Evolutionary conservation across 2,329 filamentous ascomycete genomes (phyloP).

Genomic region (Nannizziopsis arthrosporioides): DNA sequence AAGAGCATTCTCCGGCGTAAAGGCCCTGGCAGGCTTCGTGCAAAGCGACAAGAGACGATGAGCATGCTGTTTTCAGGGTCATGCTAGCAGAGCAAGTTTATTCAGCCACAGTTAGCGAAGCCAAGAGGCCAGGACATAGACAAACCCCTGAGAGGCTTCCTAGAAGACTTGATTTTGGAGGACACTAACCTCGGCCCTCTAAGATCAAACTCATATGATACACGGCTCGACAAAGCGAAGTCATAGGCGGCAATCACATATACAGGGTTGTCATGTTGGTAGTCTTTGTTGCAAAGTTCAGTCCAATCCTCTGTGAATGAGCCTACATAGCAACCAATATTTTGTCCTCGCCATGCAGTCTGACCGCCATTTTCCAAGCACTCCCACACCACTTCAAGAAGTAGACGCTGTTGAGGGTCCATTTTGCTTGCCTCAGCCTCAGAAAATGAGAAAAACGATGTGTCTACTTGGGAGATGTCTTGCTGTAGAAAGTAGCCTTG

Average conservation of each 20-base stretch:
- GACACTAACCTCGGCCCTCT: slow-evolving; percentile 17
- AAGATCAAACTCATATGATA: slow-evolving; percentile 20
- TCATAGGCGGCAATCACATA: slow-evolving; percentile 8
- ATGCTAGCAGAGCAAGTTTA: slow-evolving; percentile 11
- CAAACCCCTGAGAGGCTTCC: not conserved
- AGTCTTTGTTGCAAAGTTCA: slow-evolving; percentile 13
- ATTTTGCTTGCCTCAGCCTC: slow-evolving; percentile 20
- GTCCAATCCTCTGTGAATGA: slow-evolving; percentile 21
- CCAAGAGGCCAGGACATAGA: not conserved
- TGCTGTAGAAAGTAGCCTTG: slow-evolving; percentile 23
- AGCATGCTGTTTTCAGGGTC: slow-evolving; percentile 23
- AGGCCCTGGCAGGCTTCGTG: slow-evolving; percentile 18
- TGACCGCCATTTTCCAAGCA: slow-evolving; percentile 22
- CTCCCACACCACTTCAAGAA: slow-evolving; percentile 27
- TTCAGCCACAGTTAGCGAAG: not conserved
- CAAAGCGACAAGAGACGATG: slow-evolving; percentile 20
- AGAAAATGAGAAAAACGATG: slow-evolving; percentile 24
- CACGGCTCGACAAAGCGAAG: slow-evolving; percentile 13
- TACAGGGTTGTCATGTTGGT: slow-evolving; percentile 3
- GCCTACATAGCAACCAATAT: slow-evolving; percentile 25
- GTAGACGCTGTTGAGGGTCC: slow-evolving; percentile 26
- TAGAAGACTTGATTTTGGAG: not conserved
- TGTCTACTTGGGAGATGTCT: slow-evolving; percentile 22
- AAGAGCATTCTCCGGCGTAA: slow-evolving; percentile 16
- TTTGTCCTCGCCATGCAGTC: slow-evolving; percentile 19